Evolutionary conservation across 75 land plant genomes (phyloP), one percentile per base, ranked within the genome.

Genomic region (Chamaecyparis obtusa): DNA sequence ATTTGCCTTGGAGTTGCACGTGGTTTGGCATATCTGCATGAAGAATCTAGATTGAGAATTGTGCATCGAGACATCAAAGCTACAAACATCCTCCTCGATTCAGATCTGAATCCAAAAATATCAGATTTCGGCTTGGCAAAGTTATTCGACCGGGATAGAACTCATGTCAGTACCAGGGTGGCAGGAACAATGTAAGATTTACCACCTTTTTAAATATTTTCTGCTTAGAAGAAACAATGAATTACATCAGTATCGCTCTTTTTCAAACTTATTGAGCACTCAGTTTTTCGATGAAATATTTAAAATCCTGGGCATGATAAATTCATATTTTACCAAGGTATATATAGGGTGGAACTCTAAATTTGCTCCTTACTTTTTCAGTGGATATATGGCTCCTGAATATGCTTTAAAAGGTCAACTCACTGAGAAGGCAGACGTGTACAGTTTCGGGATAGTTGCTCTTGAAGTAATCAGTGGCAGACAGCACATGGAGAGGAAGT

Each of bases 11-110:
- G 92, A 64, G 87, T 90, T 32, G 92, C 92, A 39, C 85, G 87
- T 55, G 92, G 92, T 30, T 64, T 91, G 51, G 92, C 89, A n/a
- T 91, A 91, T 77, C 81, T 91, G 16, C 92, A 91, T 84, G 89
- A 87, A 74, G 74, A 88, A 43, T 91, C 92, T 54, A 92, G 83
- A 56, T 30, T 86, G n/a, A 87, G 87, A 69, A 91, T 91, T 60
- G 90, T 91, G 49, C 92, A 91, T 79, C 78, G 92, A 51, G 92
- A 91, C 85, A 91, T 91, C 72, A 91, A 91, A 86, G 55, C 92
- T 35, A 91, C 89, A 71, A 91, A 91, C 37, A 90, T 91, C 71
- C 87, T 91, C 8, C 85, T 91, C 72, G 91, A 85, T 46, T 27
- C 83, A 16, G 89, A 91, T 71, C 86, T 90, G 48, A 86, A 90